Conservation (phyloP, 2,329 filamentous ascomycete species). For the Scedosporium aurantiacum region DNA sequence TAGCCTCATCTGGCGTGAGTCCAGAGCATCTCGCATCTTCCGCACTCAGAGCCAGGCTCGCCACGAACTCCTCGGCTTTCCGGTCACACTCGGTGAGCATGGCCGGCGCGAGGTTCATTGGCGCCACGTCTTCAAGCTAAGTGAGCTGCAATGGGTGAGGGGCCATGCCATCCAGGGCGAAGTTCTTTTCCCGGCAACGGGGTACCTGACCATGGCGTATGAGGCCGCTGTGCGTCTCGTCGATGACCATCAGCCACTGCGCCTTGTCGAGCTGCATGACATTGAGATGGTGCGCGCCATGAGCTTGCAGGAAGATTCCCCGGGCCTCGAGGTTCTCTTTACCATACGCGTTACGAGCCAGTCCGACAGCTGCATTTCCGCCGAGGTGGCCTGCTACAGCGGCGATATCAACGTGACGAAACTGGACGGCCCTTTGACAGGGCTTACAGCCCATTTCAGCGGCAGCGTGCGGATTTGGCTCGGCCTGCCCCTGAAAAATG, state of each 20-base stretch:
- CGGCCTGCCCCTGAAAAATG: neutral
- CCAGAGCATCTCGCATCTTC: neutral
- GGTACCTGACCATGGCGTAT: conserved; percentile 23
- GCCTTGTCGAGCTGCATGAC: too few relatives aligned
- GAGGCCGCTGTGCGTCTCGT: conserved; percentile 1
- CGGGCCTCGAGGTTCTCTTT: too few relatives aligned
- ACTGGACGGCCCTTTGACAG: too few relatives aligned
- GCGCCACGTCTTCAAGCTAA: conserved; percentile 13
- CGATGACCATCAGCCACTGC: neutral
- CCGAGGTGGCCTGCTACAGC: too few relatives aligned
- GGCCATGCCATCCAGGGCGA: conserved; percentile 14
- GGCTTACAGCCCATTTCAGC: too few relatives aligned
- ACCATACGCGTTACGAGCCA: neutral
- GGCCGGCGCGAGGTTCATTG: conserved; percentile 10
- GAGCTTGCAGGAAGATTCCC: too few relatives aligned
- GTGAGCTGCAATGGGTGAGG: conserved; percentile 21
- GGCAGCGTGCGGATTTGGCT: neutral
- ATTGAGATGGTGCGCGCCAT: too few relatives aligned
- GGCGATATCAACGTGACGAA: too few relatives aligned
- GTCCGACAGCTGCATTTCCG: neutral
- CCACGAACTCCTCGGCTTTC: conserved; percentile 17
- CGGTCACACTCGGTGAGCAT: neutral
- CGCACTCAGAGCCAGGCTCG: conserved; percentile 6
- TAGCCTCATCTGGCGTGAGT: too few relatives aligned
- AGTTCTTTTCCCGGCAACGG: conserved; percentile 25